Evolutionary conservation across 768 basidiomycete genomes (phyloP).

Genomic region (Suillus decipiens): DNA sequence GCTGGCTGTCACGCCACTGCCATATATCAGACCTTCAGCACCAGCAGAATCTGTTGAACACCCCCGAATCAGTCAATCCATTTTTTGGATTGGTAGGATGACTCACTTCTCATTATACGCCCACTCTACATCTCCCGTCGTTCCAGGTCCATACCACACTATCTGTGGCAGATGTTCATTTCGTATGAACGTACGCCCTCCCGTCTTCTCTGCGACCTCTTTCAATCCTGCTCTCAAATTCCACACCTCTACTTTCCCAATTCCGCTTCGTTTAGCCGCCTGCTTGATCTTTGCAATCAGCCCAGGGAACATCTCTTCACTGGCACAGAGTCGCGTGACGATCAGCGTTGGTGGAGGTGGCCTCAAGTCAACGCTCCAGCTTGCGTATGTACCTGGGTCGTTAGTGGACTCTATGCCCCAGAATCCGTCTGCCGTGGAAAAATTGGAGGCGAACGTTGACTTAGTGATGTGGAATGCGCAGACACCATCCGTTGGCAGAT

Average conservation of each 20-base stretch:
- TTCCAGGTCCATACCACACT: conserved; percentile 52
- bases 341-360: conserved; percentile 38
- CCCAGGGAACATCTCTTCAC: conserved; percentile 31
- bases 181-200: conserved; percentile 36
- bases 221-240: conserved; percentile 40
- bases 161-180: conserved; percentile 44
- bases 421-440: conserved; percentile 17
- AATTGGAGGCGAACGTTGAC: conserved; percentile 22
- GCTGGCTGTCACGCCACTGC: background rate
- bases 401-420: conserved; percentile 23
- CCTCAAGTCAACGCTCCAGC: conserved; percentile 45
- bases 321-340: conserved; percentile 43
- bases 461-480: conserved; percentile 44
- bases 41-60: conserved; percentile 3
- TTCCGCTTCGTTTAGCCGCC: conserved; percentile 35
- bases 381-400: conserved; percentile 34
- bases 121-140: conserved; percentile 41
- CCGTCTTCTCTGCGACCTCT: conserved; percentile 27
- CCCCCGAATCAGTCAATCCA: background rate
- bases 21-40: background rate
- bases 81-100: background rate
- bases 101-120: conserved; percentile 50
- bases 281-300: conserved; percentile 39
- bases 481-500: conserved; percentile 47
- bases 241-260: conserved; percentile 50